Base-by-base conservation (phyloP, 2,329 filamentous ascomycete genomes). In the Diaporthe capsici region DNA sequence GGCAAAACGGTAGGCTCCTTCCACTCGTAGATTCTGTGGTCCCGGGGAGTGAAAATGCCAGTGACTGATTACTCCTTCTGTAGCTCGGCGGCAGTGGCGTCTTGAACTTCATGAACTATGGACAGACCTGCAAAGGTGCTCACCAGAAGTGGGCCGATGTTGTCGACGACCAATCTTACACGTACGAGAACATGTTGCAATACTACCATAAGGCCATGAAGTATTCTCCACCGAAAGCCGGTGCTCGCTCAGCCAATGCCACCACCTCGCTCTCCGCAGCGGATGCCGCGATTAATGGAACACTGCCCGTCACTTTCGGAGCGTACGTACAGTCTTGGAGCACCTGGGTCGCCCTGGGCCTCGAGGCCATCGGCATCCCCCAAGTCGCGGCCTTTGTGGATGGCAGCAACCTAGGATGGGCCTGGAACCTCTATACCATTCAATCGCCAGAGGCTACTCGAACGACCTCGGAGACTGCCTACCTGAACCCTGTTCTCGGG, bases 181-280 rank as follows among this genome's bases (percentile, higher is more conserved):
- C 57, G 15, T 76, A 42, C 12, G 63, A 74, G 5, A 71, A 71
- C n/a, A 39, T 76, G 34, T 13, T 76, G 6, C 71, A 47, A 13
- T 76, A 68, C 31, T 76, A 72, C 49, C 28, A 63, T 8, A 74
- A 72, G 37, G 71, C 49, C 51, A 63, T 76, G 60, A 60, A 72
- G 28, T 75, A 61, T 47, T 61, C 72, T 0, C 39, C 58, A 10
- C 72, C 75, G 22, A 72, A 72, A 22, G 15, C 3, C 2, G 37
- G 25, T 13, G 31, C 34, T 12, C 71, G 75, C 20, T 34, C 57
- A 53, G 31, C 58, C 34, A 76, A 76, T 68, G 61, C 63, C 55
- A 73, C 73, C 6, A 12, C 63, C 17, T 25, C 20, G 1, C 65
- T 73, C 13, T 7, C 44, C 31, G 28, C 60, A 6, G 22, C 42